Base-by-base conservation (phyloP, 306 rosid species). In the Sechiopsis laciniata region DNA sequence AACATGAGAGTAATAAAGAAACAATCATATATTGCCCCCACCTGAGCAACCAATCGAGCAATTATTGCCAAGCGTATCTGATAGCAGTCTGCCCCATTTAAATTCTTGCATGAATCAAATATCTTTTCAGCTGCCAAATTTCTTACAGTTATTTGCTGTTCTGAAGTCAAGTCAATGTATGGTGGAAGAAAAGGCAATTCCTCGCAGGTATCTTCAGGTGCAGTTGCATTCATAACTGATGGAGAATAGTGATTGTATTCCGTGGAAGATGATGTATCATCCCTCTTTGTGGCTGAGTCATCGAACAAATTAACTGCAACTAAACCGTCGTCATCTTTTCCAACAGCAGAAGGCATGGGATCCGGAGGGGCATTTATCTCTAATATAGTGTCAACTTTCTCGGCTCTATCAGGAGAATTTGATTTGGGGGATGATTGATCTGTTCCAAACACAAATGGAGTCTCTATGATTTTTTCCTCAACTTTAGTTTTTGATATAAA, bases 11-110 rank as follows among this genome's bases (percentile, higher is more conserved):
- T 11, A 32, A 54, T 32, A 55, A 17, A 54, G 21, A 54, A 78
- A 77, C 54, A 58, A 77, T 71, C 56, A 51, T 40, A 68, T 59
- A 14, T 24, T 40, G 58, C 29, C 72, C 74, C 64, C 75, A 94
- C 99, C 97, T 94, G 99, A 75, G 97, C 99, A 76, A 88, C 90
- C 84, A 94, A 82, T 72, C 96, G 90, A 75, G 97, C 90, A 74
- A 94, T 94, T 78, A 94, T 85, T 68, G 89, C 87, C 82, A 89
- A 82, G 75, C 95, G 87, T 80, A 85, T 84, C 86, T 89, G 92
- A 74, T 83, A 87, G 78, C 85, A 91, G 54, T 86, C 89, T 76
- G 83, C 80, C 57, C 87, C 87, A 17, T 75, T 72, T 40, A 85
- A 79, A 79, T 86, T 81, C 83, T 85, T 88, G 82, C 79, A 85